Percentiles rank a stretch among this genome's conserved stretches.
Evolutionary conservation across 2,329 filamentous ascomycete genomes (phyloP).

Genomic region (Diaporthe sp.): DNA sequence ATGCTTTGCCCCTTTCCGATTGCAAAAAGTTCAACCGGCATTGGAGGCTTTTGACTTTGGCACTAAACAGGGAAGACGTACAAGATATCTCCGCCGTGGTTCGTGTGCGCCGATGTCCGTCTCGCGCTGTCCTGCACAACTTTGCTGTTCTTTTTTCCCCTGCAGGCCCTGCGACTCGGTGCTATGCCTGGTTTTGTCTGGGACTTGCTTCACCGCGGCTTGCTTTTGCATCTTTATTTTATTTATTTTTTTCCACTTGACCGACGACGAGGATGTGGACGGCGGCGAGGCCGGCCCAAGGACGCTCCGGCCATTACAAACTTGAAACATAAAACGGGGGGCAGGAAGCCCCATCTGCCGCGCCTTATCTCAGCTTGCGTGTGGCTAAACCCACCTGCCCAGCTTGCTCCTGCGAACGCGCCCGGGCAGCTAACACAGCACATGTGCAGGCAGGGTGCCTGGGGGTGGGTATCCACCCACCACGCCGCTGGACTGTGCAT

Average conservation of each 20-base stretch:
- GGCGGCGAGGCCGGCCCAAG: conserved; percentile 22
- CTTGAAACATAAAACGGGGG: conserved; percentile 31
- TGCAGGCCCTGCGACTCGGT: neutral
- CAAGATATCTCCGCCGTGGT: conserved; percentile 23
- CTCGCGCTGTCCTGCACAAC: neutral
- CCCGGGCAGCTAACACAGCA: conserved; percentile 2
- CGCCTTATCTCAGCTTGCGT: conserved; percentile 24
- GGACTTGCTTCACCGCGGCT: neutral
- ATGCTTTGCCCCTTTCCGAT: conserved; percentile 24
- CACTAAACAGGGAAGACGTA: conserved; percentile 23
- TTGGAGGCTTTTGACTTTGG: conserved; percentile 25
- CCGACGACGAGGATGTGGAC: conserved; percentile 12
- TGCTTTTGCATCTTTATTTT: neutral
- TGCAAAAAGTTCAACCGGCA: conserved; percentile 9
- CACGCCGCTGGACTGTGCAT: conserved; percentile 6
- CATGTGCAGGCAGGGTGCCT: conserved; percentile 14
- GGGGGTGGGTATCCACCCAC: conserved; percentile 2
- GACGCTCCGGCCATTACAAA: conserved; percentile 24
- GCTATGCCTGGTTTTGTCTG: neutral
- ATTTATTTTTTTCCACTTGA: neutral
- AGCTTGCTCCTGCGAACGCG: conserved; percentile 7
- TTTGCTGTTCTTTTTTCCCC: neutral
- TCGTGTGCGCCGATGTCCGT: conserved; percentile 16
- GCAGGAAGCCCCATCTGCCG: conserved; percentile 26
- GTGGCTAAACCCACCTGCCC: conserved; percentile 2